phyloP scores from a whole-genome alignment of 106 monocot species.

The Acanthochlamys bracteata region DNA sequence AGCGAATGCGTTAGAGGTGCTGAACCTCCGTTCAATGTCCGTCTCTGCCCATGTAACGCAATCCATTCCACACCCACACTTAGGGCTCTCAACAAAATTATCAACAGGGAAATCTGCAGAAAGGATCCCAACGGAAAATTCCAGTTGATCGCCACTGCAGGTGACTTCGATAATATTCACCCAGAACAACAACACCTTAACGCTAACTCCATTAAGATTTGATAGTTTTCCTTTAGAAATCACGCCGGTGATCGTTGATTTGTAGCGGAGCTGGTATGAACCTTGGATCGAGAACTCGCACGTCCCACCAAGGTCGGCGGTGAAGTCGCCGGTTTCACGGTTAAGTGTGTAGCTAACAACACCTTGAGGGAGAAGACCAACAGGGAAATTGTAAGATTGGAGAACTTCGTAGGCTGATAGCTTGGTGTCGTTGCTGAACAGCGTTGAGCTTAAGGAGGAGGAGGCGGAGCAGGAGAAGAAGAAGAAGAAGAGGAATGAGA shows the following conservation, averaged over 20 bases:
- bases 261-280: slow-evolving; percentile 48
- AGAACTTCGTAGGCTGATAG: slow-evolving; percentile 34
- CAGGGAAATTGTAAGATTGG: slow-evolving; percentile 32
- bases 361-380: slow-evolving; percentile 45
- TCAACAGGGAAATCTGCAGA: slow-evolving; percentile 37
- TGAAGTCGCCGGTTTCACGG: slow-evolving; percentile 25
- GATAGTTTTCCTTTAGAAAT: slow-evolving; percentile 26
- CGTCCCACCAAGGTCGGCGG: slow-evolving; percentile 22
- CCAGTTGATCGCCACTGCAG: slow-evolving; percentile 28
- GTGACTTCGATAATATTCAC: slow-evolving; percentile 49
- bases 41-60: not conserved
- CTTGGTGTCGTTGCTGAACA: not conserved
- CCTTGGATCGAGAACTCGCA: slow-evolving; percentile 52
- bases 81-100: slow-evolving; percentile 36
- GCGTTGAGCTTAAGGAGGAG: not conserved
- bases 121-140: slow-evolving; percentile 60
- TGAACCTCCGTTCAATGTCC: slow-evolving; percentile 1
- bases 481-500: no score
- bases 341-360: slow-evolving; percentile 29
- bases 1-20: no score
- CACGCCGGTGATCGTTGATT: slow-evolving; percentile 36
- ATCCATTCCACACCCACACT: slow-evolving; percentile 47
- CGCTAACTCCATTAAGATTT: slow-evolving; percentile 43
- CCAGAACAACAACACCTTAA: slow-evolving; percentile 58
- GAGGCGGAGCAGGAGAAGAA: not conserved